Percentiles rank a stretch among this genome's conserved stretches.
Conservation (phyloP, 768 basidiomycete species). For the Obba rivulosa region DNA sequence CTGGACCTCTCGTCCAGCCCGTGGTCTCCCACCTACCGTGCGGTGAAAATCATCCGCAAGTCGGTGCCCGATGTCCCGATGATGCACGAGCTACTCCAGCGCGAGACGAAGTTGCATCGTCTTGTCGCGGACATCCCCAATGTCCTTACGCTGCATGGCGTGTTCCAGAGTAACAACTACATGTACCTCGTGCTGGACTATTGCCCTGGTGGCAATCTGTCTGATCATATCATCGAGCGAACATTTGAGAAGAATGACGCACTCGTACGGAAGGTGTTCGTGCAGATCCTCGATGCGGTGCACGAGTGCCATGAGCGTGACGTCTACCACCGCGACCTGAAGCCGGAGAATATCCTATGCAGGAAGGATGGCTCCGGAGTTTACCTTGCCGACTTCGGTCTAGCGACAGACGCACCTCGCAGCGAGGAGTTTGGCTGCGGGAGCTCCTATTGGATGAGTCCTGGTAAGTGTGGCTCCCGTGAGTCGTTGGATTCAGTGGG, state of each 20-base stretch:
- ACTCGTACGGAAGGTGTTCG: constrained; percentile 26
- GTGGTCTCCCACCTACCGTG: constrained; percentile 2
- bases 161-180: constrained; percentile 5
- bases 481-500: not conserved
- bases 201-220: constrained; percentile 34
- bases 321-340: constrained; percentile 96
- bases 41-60: constrained; percentile 18
- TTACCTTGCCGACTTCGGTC: constrained; percentile 42
- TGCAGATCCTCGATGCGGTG: constrained; percentile 50
- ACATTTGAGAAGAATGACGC: constrained; percentile 3
- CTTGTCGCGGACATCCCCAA: constrained; percentile 4
- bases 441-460: constrained; percentile 18
- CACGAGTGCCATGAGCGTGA: constrained; percentile 42
- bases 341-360: constrained; percentile 92
- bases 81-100: not conserved
- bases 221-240: constrained; percentile 33
- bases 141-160: constrained; percentile 5
- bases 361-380: constrained; percentile 35
- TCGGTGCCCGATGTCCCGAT: not conserved
- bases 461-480: constrained; percentile 11
- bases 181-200: constrained; percentile 15
- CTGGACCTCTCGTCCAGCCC: constrained; percentile 7
- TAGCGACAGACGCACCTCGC: constrained; percentile 15
- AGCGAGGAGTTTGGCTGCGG: constrained; percentile 18
- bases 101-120: constrained; percentile 5